Evolutionary conservation across 2,329 filamentous ascomycete genomes (phyloP), one percentile per base, ranked within the genome.

Genomic region (Alternaria sp.): DNA sequence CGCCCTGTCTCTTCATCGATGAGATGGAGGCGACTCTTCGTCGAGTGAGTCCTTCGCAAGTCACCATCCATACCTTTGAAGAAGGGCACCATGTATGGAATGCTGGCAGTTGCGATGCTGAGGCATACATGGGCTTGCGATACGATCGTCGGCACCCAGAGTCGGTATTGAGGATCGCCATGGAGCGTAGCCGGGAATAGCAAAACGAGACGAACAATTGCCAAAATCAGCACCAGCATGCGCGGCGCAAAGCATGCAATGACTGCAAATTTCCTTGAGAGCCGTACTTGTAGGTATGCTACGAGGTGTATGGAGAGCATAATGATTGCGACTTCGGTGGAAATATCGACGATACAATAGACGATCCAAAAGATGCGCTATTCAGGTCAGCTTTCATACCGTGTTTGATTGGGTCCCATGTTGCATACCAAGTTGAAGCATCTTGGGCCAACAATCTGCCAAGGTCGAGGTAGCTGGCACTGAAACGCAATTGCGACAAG

Each of bases 331-430:
- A 77, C 56, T 46, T 79, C 77, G 15, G 71, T 76, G 6, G 69
- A 70, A 61, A 77, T 71, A 32, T 79, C 77, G 43, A 78, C 65
- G 49, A 74, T 71, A 64, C 74, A 77, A 57, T 74, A 79, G 4
- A 76, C 60, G n/a, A 75, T 68, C 77, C 77, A 78, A 60, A 79
- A 79, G 21, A 66, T 57, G 30, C 68, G 74, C 77, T 79, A 45
- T 25, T 19, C 28, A 32, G 6, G 46, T 76, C 59, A 74, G 68
- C 61, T 43, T 61, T 26, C 15, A 63, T 47, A 54, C 12, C 4
- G 9, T 17, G 15, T 17, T n/a, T 25, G 2, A 12, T n/a, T 21
- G 4, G 13, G 19, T 11, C 12, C 11, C 10, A 13, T 23, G 19
- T 17, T 15, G 69, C 75, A 61, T 66, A 78, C 77, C 9, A 51